phyloP scores from a whole-genome alignment of 2,329 filamentous ascomycete genomes.

The Trichophyton verrucosum region DNA sequence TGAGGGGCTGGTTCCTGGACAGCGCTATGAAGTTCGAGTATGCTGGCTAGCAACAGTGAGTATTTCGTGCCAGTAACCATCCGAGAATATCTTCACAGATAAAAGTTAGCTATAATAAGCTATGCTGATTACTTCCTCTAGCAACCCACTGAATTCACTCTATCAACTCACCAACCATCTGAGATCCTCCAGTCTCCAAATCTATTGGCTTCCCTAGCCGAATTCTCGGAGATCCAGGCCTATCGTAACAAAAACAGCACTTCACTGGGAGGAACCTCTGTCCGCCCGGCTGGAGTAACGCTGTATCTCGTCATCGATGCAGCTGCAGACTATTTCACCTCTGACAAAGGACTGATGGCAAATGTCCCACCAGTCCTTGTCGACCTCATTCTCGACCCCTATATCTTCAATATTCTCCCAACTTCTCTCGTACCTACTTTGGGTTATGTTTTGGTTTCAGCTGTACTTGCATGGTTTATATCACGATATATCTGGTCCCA shows the following conservation, averaged over 20 bases:
- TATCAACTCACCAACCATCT: conserved; percentile 52
- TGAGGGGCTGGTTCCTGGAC: conserved; percentile 52
- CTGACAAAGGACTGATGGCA: conserved; percentile 61
- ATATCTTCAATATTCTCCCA: conserved; percentile 65
- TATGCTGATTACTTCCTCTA: conserved; percentile 25
- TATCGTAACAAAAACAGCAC: conserved; percentile 16
- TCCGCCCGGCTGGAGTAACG: conserved; percentile 32
- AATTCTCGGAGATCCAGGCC: conserved; percentile 46
- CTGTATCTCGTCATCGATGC: conserved; percentile 64
- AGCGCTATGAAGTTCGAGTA: conserved; percentile 79
- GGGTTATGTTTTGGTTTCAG: conserved; percentile 53
- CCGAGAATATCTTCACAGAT: not conserved
- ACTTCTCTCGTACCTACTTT: conserved; percentile 61
- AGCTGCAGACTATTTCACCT: conserved; percentile 74
- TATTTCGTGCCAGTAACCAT: not conserved
- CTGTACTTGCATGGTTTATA: conserved; percentile 37
- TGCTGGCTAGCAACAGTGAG: conserved; percentile 85
- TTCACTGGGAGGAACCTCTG: not conserved
- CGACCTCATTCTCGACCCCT: conserved; percentile 80
- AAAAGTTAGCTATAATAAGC: not conserved
- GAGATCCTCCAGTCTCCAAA: conserved; percentile 50
- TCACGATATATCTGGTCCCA: not conserved
- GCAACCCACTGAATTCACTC: conserved; percentile 74
- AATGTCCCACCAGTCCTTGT: conserved; percentile 59
- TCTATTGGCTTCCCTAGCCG: conserved; percentile 52